Evolutionary conservation across 192 early-diverging fungal species (phyloP), one percentile per base, ranked within the genome.

Genomic region (Diversispora epigaea): DNA sequence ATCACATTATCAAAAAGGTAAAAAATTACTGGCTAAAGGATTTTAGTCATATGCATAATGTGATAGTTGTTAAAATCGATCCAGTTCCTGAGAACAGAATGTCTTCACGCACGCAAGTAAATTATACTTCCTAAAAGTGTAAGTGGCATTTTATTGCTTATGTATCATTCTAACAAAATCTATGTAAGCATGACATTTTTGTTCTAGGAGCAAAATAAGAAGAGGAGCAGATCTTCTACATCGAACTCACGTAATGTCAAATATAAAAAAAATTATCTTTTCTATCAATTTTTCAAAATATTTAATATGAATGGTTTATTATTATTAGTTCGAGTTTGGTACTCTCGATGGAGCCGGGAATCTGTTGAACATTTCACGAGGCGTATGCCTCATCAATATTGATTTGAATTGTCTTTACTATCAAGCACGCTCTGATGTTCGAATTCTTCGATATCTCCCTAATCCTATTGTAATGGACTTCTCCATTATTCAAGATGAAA

Each of bases 21-120:
- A 54, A 70, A 52, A 22, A 52, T 52, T 70, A 70, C 52, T 70
- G 68, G 68, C 52, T 70, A 44, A 44, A 67, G 65, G 40, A 54
- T 39, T 39, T 22, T 54, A 52, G 49, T 52, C 68, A 49, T 22
- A 49, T 49, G 25, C 68, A 70, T 52, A 49, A 70, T 40, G 65
- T 4, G 44, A 67, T 70, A 70, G 25, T 70, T 55, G 68, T 70
- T 70, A 70, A 70, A 70, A 70, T 70, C 11, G 68, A 70, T 52
- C 52, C 52, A 4, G 25, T 55, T 52, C 1, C 68, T 70, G 47
- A 54, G 49, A 49, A 21, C 12, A 49, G 40, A 70, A 55, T 12
- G 21, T 49, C 68, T 70, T 54, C 52, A 10, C 49, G 68, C 50
- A 71, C 56, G 52, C 49, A 7, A 44, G 54, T 71, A 71, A 71